phyloP scores from a whole-genome alignment of 164 flowering plant species.

The Platanus orientalis region DNA sequence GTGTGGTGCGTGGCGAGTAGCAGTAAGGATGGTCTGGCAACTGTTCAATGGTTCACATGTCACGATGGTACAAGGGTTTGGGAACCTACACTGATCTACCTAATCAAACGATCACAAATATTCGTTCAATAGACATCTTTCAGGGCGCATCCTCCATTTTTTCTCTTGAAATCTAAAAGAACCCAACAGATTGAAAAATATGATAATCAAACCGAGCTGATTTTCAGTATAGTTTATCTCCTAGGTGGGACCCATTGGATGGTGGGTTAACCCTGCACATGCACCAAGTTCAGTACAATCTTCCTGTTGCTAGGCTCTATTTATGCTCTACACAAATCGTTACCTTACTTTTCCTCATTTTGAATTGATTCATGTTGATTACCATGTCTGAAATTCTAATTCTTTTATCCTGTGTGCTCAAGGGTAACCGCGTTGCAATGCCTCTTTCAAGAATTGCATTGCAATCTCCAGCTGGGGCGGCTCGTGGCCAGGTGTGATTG shows the following conservation, averaged over 20 bases:
- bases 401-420: conserved; percentile 11
- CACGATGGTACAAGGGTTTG: not conserved
- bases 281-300: not conserved
- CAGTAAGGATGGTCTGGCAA: too few species aligned
- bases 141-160: not conserved
- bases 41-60: too few species aligned
- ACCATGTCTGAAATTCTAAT: conserved; percentile 2
- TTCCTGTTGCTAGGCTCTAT: not conserved
- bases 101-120: not conserved
- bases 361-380: not conserved
- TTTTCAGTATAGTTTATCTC: too few species aligned
- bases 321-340: not conserved
- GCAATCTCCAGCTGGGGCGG: conserved; percentile 80
- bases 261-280: not conserved
- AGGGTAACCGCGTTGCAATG: conserved; percentile 82
- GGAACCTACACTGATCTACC: too few species aligned
- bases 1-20: not conserved
- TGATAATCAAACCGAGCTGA: too few species aligned
- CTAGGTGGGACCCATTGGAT: too few species aligned
- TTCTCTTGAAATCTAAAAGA: too few species aligned
- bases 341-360: not conserved
- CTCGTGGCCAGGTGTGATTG: conserved; percentile 83
- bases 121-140: not conserved
- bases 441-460: conserved; percentile 70
- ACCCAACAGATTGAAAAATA: too few species aligned